A percentile compares a stretch with the other conserved stretches of the same genome.
phyloP scores from a whole-genome alignment of 768 basidiomycete genomes.

The Tulasnella sp. region DNA sequence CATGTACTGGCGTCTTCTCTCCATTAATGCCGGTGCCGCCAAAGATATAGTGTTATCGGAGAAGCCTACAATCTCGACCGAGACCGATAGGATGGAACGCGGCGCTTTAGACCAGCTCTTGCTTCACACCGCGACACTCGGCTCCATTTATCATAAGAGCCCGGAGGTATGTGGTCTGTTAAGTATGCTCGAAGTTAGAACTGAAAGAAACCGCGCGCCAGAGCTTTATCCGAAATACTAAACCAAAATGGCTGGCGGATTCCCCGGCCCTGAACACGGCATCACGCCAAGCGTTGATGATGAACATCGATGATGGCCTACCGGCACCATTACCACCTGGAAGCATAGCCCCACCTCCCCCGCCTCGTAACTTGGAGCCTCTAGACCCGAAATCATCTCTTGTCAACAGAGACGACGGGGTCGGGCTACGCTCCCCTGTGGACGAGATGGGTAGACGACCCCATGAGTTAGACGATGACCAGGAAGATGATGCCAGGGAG shows the following conservation, averaged over 20 bases:
- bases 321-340: conserved; percentile 20
- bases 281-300: conserved; percentile 24
- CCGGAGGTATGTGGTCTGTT: conserved; percentile 62
- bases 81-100: conserved; percentile 95
- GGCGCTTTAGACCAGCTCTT: conserved; percentile 92
- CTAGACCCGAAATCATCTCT: conserved; percentile 16
- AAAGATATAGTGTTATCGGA: conserved; percentile 87
- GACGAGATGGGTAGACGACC: conserved; percentile 21
- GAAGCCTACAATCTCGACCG: conserved; percentile 96
- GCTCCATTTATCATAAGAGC: conserved; percentile 97
- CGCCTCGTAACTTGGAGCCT: conserved; percentile 20
- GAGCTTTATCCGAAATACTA: conserved; percentile 92
- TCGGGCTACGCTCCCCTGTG: conserved; percentile 6
- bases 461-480: conserved; percentile 12
- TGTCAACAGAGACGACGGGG: neutral
- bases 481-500: conserved; percentile 19
- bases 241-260: conserved; percentile 76
- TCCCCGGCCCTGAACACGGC: conserved; percentile 85
- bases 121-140: conserved; percentile 87
- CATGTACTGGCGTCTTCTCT: conserved; percentile 99
- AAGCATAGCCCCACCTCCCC: conserved; percentile 4
- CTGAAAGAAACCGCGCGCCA: conserved; percentile 36
- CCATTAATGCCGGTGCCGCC: conserved; percentile 84
- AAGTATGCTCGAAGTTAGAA: neutral
- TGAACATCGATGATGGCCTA: conserved; percentile 5